Conservation (phyloP, 805 yeast species). For the Helenozyma baotianmanensis region DNA sequence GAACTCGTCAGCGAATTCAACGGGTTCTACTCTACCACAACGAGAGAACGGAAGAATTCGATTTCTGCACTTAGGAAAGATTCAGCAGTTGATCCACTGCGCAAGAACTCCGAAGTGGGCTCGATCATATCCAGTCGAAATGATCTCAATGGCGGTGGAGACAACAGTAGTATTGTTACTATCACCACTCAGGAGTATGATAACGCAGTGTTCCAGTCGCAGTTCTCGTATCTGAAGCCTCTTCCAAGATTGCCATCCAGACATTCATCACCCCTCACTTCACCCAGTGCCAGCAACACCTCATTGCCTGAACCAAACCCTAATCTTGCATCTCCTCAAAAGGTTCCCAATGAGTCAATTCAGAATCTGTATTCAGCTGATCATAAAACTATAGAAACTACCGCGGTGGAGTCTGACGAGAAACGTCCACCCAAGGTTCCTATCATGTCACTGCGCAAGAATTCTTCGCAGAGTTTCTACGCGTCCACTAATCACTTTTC, state of each 20-base stretch:
- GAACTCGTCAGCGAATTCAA: not conserved
- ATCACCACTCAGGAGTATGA: constrained; percentile 37
- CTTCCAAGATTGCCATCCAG: constrained; percentile 9
- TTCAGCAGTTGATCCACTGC: no score
- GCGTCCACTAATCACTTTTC: constrained; percentile 3
- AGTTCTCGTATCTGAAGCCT: constrained; percentile 22
- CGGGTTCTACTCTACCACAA: not conserved
- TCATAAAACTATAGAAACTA: no score
- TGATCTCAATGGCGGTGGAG: no score
- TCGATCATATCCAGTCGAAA: no score
- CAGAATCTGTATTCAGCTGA: no score
- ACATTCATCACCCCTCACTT: not conserved
- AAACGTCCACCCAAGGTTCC: no score
- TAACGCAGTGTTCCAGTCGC: constrained; percentile 32
- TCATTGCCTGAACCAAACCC: no score
- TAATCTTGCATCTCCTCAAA: no score
- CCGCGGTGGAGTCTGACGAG: no score
- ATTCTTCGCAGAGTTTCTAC: constrained; percentile 1
- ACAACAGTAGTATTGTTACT: constrained; percentile 24
- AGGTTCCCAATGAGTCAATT: no score
- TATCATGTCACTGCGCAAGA: no score
- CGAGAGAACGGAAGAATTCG: not conserved
- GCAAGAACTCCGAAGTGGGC: no score
- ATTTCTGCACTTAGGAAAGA: not conserved
- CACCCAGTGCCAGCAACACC: not conserved